These are phyloP conservation scores for Cladosporium sp. DNA, from an alignment of 2,329 filamentous ascomycete genomes.

Conservation along the genomic window DNA sequence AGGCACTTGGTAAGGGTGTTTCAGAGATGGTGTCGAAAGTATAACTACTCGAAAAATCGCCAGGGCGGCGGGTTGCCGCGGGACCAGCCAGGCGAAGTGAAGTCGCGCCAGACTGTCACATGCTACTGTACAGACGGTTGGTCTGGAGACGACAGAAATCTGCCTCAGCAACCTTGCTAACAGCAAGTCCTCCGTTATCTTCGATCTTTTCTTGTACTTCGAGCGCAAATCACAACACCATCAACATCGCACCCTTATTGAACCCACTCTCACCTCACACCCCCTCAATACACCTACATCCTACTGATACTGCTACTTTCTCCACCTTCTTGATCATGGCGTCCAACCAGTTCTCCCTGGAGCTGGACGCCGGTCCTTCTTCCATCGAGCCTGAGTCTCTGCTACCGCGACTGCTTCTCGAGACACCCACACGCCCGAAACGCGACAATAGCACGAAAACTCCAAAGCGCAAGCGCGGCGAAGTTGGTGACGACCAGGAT, in stretches of 20 bases:
- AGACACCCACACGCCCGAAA: not conserved
- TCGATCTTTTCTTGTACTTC: no score
- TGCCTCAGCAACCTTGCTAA: not conserved
- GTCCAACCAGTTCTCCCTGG: not conserved
- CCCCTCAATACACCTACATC: no score
- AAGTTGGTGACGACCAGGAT: not conserved
- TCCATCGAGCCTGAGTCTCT: not conserved
- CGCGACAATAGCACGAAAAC: not conserved
- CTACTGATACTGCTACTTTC: not conserved
- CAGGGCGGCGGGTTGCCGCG: not conserved
- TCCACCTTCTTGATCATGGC: not conserved
- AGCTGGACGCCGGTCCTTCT: not conserved
- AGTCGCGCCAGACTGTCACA: not conserved
- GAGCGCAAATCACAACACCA: not conserved
- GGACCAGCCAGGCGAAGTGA: not conserved
- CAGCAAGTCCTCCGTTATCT: not conserved
- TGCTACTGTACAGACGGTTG: not conserved
- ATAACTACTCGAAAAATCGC: not conserved
- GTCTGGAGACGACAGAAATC: not conserved
- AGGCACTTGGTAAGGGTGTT: slow-evolving; percentile 28
- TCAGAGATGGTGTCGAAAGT: not conserved
- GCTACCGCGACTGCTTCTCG: not conserved
- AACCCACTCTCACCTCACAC: not conserved
- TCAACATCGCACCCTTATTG: not conserved
- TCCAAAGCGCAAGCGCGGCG: slow-evolving; percentile 2